Evolutionary conservation across 176 grass and related monocot genomes (phyloP), one percentile per base, ranked within the genome.

Genomic region (Oryza officinalis): DNA sequence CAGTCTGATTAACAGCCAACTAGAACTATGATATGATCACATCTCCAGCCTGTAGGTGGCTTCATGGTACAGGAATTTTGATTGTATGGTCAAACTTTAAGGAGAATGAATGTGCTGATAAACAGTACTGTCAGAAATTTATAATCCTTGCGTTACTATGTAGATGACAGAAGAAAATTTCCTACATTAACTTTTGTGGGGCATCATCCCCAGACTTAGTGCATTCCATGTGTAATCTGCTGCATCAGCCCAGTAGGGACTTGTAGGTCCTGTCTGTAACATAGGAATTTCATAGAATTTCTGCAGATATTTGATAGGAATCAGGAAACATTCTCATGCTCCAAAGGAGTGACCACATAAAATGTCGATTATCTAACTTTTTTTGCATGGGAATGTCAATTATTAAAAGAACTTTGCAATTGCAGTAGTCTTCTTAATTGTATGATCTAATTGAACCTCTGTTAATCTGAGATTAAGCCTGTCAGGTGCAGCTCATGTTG

Each of bases 21-120:
- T 61, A 27, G 61, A 67, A 84, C 44, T 60, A 74, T 27, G 31
- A 72, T 74, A 89, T n/a, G 18, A 74, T 79, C 67, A 74, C 47
- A 68, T 77, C 67, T 65, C 10, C 2, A 27, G 4, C 33, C 33
- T 61, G 17, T 23, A 60, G 18, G 11, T 9, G 13, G 8, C 26
- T 60, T 65, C 10, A 4, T 74, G 18, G 68, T 73, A 43, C 28
- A 84, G 22, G 18, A 12, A 74, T 27, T 88, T 7, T 84, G 28
- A 23, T 74, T 84, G 15, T 23, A 60, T 73, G 61, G 1, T 27
- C 35, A 71, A 64, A 59, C 57, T 40, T 88, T 45, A 22, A 33
- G 71, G 41, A 47, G 10, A 31, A 46, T 18, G 28, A 78, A 14
- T 40, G 70, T n/a, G 67, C 31, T 38, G 25, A 52, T 84, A 26